Base-by-base conservation (phyloP, 1,139 yeast species). In the Saccharomyces hybrid region DNA sequence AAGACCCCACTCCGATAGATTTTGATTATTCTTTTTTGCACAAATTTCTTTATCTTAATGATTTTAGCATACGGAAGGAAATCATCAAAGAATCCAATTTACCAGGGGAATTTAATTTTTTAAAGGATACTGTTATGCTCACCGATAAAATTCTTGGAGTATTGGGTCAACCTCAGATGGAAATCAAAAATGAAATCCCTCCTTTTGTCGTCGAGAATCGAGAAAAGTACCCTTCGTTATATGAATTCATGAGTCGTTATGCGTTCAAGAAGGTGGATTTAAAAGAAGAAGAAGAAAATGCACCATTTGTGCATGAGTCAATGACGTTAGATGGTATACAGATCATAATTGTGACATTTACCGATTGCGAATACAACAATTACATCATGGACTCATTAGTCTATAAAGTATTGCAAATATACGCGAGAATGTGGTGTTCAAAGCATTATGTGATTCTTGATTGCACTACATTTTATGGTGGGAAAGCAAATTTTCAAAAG, bases 281-380 rank as follows among this genome's bases (percentile, higher is more conserved):
- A 5, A 52, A 46, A 29, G 81, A 78, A 13, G 69, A 72, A 6
- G 64, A 73, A 26, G 78, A 79, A 27, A 53, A 50, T 5, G 49
- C 47, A 11, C 76, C 80, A 0, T 73, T 84, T 47, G 76, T 86
- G 8, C 83, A 80, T 53, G 88, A 81, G 59, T 79, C 86, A 0
- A 80, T 86, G 32, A 81, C 85, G 52, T 74, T 77, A 48, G 95
- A 88, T 66, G 96, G 96, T 3, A 72, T 81, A 0, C 95, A 95
- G 0, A 76, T 83, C 27, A 72, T 88, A 27, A 81, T 84, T 1
- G 65, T 86, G n/a, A 79, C 83, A 34, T 75, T 79, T 55, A 65
- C 38, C 72, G 75, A 57, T 68, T 79, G 60, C 68, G 71, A 48
- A 65, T 73, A 49, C 70, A 79, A 26, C 65, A 73, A 75, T 11